A percentile compares a stretch with the other conserved stretches of the same genome.
Conservation (phyloP, 2,329 filamentous ascomycete species). For the Exutisphaerella laricina region DNA sequence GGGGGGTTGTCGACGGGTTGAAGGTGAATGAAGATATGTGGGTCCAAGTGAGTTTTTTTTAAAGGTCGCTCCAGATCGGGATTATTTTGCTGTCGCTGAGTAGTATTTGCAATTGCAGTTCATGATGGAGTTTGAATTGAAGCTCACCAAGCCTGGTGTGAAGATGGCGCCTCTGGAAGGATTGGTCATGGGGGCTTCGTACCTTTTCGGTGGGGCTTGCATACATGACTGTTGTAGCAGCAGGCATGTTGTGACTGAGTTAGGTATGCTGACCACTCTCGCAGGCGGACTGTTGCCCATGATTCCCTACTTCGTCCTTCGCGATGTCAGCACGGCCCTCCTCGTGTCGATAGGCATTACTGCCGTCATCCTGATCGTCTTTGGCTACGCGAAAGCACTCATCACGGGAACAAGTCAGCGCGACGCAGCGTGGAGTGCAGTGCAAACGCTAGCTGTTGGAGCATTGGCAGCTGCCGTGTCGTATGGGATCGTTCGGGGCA, state of each 20-base stretch:
- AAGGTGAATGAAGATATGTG: conserved; percentile 46
- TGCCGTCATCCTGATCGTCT: conserved; percentile 44
- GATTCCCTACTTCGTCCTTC: conserved; percentile 47
- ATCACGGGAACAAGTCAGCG: conserved; percentile 26
- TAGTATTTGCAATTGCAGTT: conserved; percentile 41
- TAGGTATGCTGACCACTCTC: conserved; percentile 1
- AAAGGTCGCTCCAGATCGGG: too few relatives aligned
- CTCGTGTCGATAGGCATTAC: conserved; percentile 50
- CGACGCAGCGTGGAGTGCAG: conserved; percentile 28
- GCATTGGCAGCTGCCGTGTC: conserved; percentile 34
- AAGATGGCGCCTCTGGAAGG: conserved; percentile 45
- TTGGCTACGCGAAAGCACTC: conserved; percentile 47
- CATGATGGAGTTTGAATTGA: conserved; percentile 56
- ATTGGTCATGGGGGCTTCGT: conserved; percentile 36
- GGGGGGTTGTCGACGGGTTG: conserved; percentile 48
- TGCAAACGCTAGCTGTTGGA: conserved; percentile 36
- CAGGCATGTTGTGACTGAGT: background rate
- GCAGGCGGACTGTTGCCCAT: conserved; percentile 41
- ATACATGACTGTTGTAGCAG: too few relatives aligned
- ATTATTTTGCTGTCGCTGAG: too few relatives aligned
- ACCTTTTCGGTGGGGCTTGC: conserved; percentile 37
- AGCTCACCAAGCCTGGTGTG: conserved; percentile 41
- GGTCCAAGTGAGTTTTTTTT: conserved; percentile 36
- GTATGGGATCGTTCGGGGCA: conserved; percentile 37
- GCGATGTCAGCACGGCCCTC: conserved; percentile 37